These are phyloP conservation scores for Colletotrichum shisoi DNA, from an alignment of 2,329 filamentous ascomycete genomes.

Conservation along the genomic window DNA sequence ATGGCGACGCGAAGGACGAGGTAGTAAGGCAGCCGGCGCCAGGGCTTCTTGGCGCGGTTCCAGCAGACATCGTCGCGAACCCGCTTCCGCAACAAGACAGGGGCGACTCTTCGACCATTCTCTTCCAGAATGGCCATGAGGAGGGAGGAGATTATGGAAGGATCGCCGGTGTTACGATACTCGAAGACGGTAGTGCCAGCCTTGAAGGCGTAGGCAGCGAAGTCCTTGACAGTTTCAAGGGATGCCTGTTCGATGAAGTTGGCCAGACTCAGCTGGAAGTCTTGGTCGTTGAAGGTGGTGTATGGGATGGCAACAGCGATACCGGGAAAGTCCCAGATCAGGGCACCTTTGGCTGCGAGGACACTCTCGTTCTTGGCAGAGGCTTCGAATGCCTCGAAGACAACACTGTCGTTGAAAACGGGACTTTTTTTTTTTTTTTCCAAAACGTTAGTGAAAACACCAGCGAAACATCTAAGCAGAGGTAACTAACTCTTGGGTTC, in stretches of 20 bases:
- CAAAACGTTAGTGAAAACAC: neutral
- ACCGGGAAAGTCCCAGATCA: slow-evolving; percentile 69
- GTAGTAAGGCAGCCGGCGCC: slow-evolving; percentile 70
- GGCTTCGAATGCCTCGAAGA: slow-evolving; percentile 67
- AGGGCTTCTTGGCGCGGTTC: slow-evolving; percentile 58
- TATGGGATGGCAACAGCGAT: slow-evolving; percentile 57
- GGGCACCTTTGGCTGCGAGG: slow-evolving; percentile 58
- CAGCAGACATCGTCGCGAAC: slow-evolving; percentile 70
- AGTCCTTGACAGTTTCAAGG: slow-evolving; percentile 60
- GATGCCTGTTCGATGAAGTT: slow-evolving; percentile 65
- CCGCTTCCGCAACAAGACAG: slow-evolving; percentile 60
- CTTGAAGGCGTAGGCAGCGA: slow-evolving; percentile 62
- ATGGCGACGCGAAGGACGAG: slow-evolving; percentile 67
- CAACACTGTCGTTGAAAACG: slow-evolving; percentile 45
- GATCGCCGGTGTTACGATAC: slow-evolving; percentile 64
- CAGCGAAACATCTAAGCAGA: neutral
- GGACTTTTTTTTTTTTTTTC: slow-evolving; percentile 40
- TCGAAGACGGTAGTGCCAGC: slow-evolving; percentile 60
- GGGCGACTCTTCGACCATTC: slow-evolving; percentile 53
- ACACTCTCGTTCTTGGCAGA: slow-evolving; percentile 63
- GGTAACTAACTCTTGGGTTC: slow-evolving; percentile 43
- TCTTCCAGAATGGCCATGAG: slow-evolving; percentile 68
- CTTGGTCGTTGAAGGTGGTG: slow-evolving; percentile 41
- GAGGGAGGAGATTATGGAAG: slow-evolving; percentile 65
- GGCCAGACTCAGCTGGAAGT: slow-evolving; percentile 50